Base-by-base conservation (phyloP, 1,284 basidiomycete species). In the Ustilago nuda region DNA sequence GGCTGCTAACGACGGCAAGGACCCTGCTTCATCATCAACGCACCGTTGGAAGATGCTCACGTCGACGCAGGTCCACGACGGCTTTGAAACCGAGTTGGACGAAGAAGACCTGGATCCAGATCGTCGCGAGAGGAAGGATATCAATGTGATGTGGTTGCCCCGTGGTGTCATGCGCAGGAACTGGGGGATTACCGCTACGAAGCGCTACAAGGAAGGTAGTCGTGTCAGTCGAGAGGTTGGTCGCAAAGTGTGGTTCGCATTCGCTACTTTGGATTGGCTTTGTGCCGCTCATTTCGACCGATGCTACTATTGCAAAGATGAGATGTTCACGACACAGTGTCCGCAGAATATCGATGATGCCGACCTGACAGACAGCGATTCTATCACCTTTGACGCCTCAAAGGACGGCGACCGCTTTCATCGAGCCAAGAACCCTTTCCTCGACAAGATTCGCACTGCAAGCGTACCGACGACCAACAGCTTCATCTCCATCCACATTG, bases 271-370 rank as follows among this genome's bases (percentile, higher is more conserved):
- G 45, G 76, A 78, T 36, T 78, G 76, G 76, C 50, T 53, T 5
- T 68, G 64, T 53, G 72, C 72, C 7, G 61, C 72, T 15, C 55
- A 61, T 32, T 75, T 78, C 17, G 66, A 75, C 35, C 72, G 72
- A 17, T 75, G 68, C 58, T 78, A 75, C 45, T 54, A 68, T 23
- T 59, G 56, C 66, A 66, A 57, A 23, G 76, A 74, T 59, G 69
- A 72, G 45, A 75, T 75, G 72, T 78, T 73, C 51, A 70, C 72
- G n/a, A 82, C 81, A 0, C 57, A 72, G 50, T 61, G 71, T 27
- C 81, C 81, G 17, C 69, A 79, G 52, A 82, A 82, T 56, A 71
- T 81, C 13, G 81, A 82, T 50, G 81, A 82, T 43, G 64, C 59
- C 4, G 79, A 81, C 39, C 53, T 82, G 39, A 68, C 50, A 0